A percentile compares a stretch with the other conserved stretches of the same genome.
Conservation (phyloP, 306 rosid genomes). For the Astragalus glycyphyllos region DNA sequence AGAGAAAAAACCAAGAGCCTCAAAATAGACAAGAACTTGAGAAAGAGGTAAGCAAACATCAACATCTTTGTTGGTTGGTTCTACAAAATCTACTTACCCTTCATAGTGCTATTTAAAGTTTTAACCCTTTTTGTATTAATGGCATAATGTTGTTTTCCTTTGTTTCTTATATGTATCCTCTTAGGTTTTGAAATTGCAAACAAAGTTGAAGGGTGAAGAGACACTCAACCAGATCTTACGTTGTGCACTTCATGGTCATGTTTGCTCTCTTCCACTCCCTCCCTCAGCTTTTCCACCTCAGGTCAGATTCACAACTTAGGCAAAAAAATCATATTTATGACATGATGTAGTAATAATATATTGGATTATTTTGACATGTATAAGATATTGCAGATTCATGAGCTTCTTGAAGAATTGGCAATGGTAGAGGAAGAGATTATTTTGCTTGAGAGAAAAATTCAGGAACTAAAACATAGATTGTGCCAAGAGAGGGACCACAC, state of each 20-base stretch:
- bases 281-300: conserved; percentile 65
- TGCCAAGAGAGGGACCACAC: conserved; percentile 60
- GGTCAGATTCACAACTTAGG: conserved; percentile 40
- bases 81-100: not conserved
- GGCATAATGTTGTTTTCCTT: not conserved
- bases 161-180: not conserved
- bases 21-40: conserved; percentile 66
- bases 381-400: conserved; percentile 57
- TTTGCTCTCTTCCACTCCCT: conserved; percentile 55
- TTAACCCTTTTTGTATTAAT: conserved; percentile 8
- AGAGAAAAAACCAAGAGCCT: conserved; percentile 58
- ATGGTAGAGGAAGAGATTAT: conserved; percentile 74
- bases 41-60: conserved; percentile 56
- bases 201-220: conserved; percentile 68
- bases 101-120: conserved; percentile 2
- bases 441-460: conserved; percentile 70
- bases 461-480: conserved; percentile 64
- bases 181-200: conserved; percentile 71
- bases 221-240: conserved; percentile 60
- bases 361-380: conserved; percentile 13
- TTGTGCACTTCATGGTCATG: conserved; percentile 73
- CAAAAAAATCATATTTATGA: not conserved
- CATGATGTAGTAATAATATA: not conserved
- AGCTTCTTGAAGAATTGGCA: conserved; percentile 70
- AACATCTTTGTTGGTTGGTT: not conserved